Evolutionary conservation across 140 eudicot genomes (phyloP), one percentile per base, ranked within the genome.

Genomic region (Artemisia princeps): DNA sequence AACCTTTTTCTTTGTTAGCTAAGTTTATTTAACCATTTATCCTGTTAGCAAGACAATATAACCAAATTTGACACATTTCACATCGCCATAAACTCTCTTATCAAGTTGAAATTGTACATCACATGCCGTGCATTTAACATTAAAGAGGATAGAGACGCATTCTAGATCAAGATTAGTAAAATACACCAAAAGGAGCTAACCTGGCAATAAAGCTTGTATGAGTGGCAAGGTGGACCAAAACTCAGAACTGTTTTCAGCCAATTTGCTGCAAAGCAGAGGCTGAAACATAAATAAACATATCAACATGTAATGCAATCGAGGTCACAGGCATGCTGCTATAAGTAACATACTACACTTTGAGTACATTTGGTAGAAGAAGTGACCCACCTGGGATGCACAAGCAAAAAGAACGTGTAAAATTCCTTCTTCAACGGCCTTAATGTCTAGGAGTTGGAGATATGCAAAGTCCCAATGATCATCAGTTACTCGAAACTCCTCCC

Each of bases 131-230:
- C 49, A 66, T 15, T 50, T 10, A 4, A 53, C 72, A 66, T 8
- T 37, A 62, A 55, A 62, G 44, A 16, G 63, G 56, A 69, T 20
- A 13, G 3, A 19, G 9, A 17, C 69, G 22, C 63, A 37, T 6
- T 37, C 44, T 37, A 37, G 9, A 48, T 48, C 53, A 48, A 13
- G 53, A 48, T 10, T 48, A 60, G 10, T 16, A 54, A 54, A 9
- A 24, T 19, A 59, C 23, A 37, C 10, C 9, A 17, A 62, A 72
- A 33, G 55, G 56, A 19, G 45, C 63, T 26, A 53, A 92, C 98
- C 98, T 92, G 98, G 98, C 71, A 92, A 80, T 67, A 88, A 78
- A 55, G 96, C 96, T 78, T 92, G 98, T 76, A 92, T 69, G 66
- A 92, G 86, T 55, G 98, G 95, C 78, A 92, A 69, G 54, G 95